Percentiles rank a stretch among this genome's conserved stretches.
These are phyloP conservation scores for Hericium alpestre DNA, from an alignment of 768 basidiomycete species.

Conservation along the genomic window DNA sequence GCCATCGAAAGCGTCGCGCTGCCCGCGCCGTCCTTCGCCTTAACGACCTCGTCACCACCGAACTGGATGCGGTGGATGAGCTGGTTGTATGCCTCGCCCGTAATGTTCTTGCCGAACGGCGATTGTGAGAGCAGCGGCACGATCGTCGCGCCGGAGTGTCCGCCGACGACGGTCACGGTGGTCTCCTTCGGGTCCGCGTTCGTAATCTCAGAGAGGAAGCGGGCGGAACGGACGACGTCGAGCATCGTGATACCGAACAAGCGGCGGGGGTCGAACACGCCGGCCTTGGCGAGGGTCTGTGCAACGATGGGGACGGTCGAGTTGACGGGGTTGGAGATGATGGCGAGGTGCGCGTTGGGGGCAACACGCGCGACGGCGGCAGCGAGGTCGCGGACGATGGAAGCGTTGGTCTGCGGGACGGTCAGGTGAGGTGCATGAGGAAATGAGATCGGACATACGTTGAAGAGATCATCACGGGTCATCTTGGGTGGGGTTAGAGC, in stretches of 20 bases:
- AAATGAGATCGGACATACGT: constrained; percentile 39
- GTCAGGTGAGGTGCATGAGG: neutral
- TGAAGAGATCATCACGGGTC: constrained; percentile 96
- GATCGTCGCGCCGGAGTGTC: constrained; percentile 96
- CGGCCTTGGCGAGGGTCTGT: constrained; percentile 80
- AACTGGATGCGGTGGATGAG: constrained; percentile 92
- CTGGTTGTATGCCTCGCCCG: constrained; percentile 63
- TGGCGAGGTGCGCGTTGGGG: constrained; percentile 85
- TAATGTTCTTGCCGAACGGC: constrained; percentile 54
- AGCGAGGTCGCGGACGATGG: constrained; percentile 94
- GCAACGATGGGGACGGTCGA: constrained; percentile 97
- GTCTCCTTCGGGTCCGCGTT: constrained; percentile 57
- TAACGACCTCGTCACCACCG: constrained; percentile 97
- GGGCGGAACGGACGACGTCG: constrained; percentile 92
- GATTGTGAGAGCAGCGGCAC: constrained; percentile 90
- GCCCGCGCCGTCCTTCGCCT: constrained; percentile 88
- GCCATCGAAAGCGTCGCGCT: constrained; percentile 73
- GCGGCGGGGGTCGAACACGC: constrained; percentile 80
- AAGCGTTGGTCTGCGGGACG: constrained; percentile 74
- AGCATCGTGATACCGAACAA: constrained; percentile 97
- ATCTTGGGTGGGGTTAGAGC: constrained; percentile 44
- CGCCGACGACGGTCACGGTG: constrained; percentile 80
- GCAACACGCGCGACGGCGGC: constrained; percentile 74
- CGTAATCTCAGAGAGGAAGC: constrained; percentile 71
- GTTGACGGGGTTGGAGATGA: constrained; percentile 99